Percentiles rank a stretch among this genome's conserved stretches.
Conservation (phyloP, 2,329 filamentous ascomycete species). For the Ceratocystis ficicola region DNA sequence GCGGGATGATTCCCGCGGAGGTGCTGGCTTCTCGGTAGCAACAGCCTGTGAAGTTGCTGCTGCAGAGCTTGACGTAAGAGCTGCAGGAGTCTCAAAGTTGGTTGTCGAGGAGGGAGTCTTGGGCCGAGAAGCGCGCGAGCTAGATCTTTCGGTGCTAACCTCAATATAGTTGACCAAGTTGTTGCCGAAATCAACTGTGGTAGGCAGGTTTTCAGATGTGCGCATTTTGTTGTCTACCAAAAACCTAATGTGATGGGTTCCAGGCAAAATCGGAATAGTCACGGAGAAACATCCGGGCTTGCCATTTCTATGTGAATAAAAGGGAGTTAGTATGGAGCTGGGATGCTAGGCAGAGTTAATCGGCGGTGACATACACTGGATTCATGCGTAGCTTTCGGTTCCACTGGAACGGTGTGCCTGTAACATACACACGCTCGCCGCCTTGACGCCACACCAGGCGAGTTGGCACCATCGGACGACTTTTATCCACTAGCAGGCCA, state of each 20-base stretch:
- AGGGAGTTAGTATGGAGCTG: constrained; percentile 14
- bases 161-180: constrained; percentile 98
- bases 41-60: not conserved
- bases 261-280: constrained; percentile 71
- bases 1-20: constrained; percentile 31
- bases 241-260: constrained; percentile 94
- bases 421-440: constrained; percentile 88
- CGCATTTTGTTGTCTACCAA: constrained; percentile 89
- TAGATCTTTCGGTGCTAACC: constrained; percentile 55
- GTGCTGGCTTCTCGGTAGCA: constrained; percentile 28
- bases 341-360: not conserved
- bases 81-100: constrained; percentile 27
- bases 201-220: constrained; percentile 75
- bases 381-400: constrained; percentile 83
- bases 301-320: constrained; percentile 34
- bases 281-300: constrained; percentile 57
- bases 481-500: constrained; percentile 62
- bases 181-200: constrained; percentile 94
- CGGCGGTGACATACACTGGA: constrained; percentile 56
- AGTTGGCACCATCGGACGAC: constrained; percentile 68
- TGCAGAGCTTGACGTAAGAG: constrained; percentile 22
- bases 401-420: constrained; percentile 95
- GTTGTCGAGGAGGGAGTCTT: constrained; percentile 15
- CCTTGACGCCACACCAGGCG: constrained; percentile 71
- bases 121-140: constrained; percentile 30